phyloP scores from a whole-genome alignment of 192 early-diverging fungal genomes.

The Coemansia sp. region DNA sequence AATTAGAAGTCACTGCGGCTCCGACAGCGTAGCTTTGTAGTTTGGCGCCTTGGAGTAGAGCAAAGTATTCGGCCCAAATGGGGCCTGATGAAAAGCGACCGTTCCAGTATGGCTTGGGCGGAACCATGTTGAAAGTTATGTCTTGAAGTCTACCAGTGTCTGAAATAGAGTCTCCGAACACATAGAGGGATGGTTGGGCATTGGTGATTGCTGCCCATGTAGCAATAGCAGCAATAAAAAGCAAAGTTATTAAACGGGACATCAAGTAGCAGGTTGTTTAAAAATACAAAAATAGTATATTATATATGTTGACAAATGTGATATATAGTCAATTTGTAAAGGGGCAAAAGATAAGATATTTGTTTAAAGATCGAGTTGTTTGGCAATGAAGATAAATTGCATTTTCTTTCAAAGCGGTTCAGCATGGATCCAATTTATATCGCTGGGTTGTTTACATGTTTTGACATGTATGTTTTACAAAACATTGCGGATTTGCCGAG shows the following conservation, averaged over 20 bases:
- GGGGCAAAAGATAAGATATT: too few relatives aligned
- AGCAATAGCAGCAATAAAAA: not conserved
- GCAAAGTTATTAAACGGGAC: conserved; percentile 1
- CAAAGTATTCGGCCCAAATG: conserved; percentile 10
- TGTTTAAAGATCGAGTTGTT: too few relatives aligned
- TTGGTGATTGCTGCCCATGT: not conserved
- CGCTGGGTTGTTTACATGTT: too few relatives aligned
- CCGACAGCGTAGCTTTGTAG: conserved; percentile 4
- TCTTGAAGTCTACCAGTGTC: conserved; percentile 11
- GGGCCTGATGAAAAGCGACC: conserved; percentile 17
- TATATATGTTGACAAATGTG: too few relatives aligned
- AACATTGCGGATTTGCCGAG: too few relatives aligned
- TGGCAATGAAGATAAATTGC: too few relatives aligned
- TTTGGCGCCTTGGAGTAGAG: not conserved
- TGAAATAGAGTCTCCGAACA: conserved; percentile 17
- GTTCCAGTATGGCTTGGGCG: conserved; percentile 16
- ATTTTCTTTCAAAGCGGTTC: too few relatives aligned
- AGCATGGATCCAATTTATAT: too few relatives aligned
- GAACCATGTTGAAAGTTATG: conserved; percentile 1
- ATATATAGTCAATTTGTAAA: too few relatives aligned
- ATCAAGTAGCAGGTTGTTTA: too few relatives aligned
- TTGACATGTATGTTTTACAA: too few relatives aligned
- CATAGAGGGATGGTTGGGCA: conserved; percentile 2
- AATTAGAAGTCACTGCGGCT: not conserved
- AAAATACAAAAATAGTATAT: too few relatives aligned